Base-by-base conservation (phyloP, 2,329 filamentous ascomycete genomes). In the Podosphaera fusca region DNA sequence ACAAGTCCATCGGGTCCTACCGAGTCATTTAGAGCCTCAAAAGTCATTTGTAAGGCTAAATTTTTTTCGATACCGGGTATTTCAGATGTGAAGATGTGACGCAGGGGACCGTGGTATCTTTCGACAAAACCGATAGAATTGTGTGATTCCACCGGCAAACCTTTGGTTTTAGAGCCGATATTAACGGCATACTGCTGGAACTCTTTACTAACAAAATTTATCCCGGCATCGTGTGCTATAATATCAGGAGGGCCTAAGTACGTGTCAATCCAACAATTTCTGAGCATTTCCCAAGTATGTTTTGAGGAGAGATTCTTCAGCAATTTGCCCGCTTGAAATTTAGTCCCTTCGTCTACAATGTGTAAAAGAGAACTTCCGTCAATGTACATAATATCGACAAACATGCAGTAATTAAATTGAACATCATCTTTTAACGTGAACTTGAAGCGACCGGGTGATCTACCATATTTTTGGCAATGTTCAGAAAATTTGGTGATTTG, bases 251-350 rank as follows among this genome's bases (percentile, higher is more conserved):
- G 58, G 2, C 58, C 47, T 33, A 56, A 34, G 35, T 59, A 59
- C 2, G 40, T 59, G 30, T 59, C 45, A 2, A 58, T 58, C 55
- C 50, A 59, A 33, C 42, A 59, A 8, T 14, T 34, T 7, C 58
- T 3, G 33, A 59, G 33, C 7, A 36, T 34, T 33, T 59, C 46
- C 45, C 52, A 59, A 2, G 36, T 55, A 47, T 55, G 33, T 30
- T 51, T 55, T 4, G 52, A 21, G 31, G n/a, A n/a, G 1, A 54
- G 12, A 35, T 54, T 40, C 34, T 42, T 4, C 35, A 59, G 45
- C 21, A 3, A 59, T 55, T 33, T 59, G n/a, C 38, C 58, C 6
- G 46, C 46, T 55, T 55, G 50, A n/a, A 38, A 59, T 36, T 21
- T 54, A 9, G 34, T 59, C 7, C 1, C 40, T 51, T 57, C 51